Conservation (phyloP, 495 filamentous ascomycete genomes). For the Chaetomium fimeti region DNA sequence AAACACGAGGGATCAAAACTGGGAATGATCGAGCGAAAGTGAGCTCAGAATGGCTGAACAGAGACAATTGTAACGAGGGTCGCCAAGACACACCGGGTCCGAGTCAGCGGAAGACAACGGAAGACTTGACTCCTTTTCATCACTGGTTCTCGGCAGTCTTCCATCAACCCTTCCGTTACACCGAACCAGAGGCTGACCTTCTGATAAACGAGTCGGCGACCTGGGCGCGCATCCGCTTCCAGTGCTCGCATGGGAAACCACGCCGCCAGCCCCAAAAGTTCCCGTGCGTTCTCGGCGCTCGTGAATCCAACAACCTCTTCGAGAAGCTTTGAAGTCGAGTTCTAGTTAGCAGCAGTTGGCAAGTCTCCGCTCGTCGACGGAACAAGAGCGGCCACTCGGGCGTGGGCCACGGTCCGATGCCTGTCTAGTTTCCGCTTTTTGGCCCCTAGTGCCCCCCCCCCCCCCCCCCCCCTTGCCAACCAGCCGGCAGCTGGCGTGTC, state of each 20-base stretch:
- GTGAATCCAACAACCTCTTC: too few relatives aligned
- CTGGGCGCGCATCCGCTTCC: slow-evolving; percentile 17
- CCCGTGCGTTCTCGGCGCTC: background rate
- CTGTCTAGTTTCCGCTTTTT: background rate
- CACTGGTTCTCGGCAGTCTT: slow-evolving; percentile 16
- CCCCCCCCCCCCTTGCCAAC: slow-evolving; percentile 14
- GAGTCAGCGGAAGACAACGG: background rate
- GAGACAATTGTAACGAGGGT: background rate
- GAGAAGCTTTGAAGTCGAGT: too few relatives aligned
- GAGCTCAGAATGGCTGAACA: slow-evolving; percentile 5
- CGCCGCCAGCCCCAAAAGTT: slow-evolving; percentile 17
- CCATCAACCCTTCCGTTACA: slow-evolving; percentile 26
- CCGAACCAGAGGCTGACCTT: slow-evolving; percentile 16
- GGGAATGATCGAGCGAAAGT: background rate
- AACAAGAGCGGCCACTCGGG: too few relatives aligned
- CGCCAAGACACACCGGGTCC: slow-evolving; percentile 12
- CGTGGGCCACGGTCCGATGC: background rate
- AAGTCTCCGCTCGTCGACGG: too few relatives aligned
- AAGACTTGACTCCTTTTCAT: slow-evolving; percentile 10
- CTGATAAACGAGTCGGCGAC: slow-evolving; percentile 27
- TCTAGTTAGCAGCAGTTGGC: too few relatives aligned
- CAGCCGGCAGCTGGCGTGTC: slow-evolving; percentile 22
- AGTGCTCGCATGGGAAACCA: slow-evolving; percentile 28
- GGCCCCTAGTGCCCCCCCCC: too few relatives aligned
- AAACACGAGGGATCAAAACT: too few relatives aligned